These are phyloP conservation scores for Saccharomycopsis sp. DNA, from an alignment of 805 yeast species.

Conservation along the genomic window DNA sequence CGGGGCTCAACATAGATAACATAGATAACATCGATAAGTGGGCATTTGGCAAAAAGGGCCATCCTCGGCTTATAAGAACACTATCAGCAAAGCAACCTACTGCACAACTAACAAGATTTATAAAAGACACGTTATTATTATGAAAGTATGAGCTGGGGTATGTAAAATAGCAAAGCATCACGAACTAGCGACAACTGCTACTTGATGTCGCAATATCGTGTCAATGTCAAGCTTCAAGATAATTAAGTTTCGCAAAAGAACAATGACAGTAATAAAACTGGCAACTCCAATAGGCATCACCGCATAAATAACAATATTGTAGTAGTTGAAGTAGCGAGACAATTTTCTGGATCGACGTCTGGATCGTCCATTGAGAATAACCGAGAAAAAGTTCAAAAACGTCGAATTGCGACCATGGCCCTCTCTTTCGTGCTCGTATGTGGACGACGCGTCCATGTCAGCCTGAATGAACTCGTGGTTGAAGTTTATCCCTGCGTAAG, in stretches of 20 bases:
- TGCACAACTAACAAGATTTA: too few species aligned
- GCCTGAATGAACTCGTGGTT: neutral
- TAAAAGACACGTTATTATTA: too few species aligned
- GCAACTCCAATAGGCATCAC: slow-evolving; percentile 98
- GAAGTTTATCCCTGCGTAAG: neutral
- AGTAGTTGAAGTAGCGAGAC: slow-evolving; percentile 73
- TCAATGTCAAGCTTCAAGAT: slow-evolving; percentile 63
- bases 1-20: neutral
- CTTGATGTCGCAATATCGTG: slow-evolving; percentile 5
- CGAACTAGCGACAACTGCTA: too few species aligned
- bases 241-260: slow-evolving; percentile 65
- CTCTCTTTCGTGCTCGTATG: neutral
- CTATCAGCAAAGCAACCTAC: too few species aligned
- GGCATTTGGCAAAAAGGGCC: too few species aligned
- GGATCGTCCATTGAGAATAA: slow-evolving; percentile 13
- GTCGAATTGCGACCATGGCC: neutral
- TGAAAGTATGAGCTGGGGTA: too few species aligned
- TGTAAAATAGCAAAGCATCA: too few species aligned
- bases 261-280: slow-evolving; percentile 86
- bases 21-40: too few species aligned
- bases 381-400: slow-evolving; percentile 4
- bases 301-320: slow-evolving; percentile 88
- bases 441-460: neutral
- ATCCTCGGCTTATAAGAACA: too few species aligned
- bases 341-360: slow-evolving; percentile 18